Percentiles rank a stretch among this genome's conserved stretches.
These are phyloP conservation scores for Dryas integrifolia DNA, from an alignment of 331 rosid genomes.

Conservation along the genomic window DNA sequence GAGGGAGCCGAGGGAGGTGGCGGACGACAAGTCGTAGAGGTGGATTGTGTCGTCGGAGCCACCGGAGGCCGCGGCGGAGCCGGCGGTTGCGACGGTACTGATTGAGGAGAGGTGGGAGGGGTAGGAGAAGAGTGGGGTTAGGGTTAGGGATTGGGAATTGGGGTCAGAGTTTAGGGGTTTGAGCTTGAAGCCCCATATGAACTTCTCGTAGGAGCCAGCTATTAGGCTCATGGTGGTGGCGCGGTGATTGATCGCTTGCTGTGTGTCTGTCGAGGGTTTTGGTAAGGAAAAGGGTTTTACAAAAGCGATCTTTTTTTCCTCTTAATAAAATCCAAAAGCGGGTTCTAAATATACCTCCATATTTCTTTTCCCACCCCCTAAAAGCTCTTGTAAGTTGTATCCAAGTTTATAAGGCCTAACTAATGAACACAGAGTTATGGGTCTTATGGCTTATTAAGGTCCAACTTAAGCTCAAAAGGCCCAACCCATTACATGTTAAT, in stretches of 20 bases:
- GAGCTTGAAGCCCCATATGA: constrained; percentile 88
- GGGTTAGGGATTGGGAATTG: constrained; percentile 39
- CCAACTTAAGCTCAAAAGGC: neutral
- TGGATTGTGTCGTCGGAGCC: constrained; percentile 86
- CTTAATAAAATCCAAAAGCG: too few relatives aligned
- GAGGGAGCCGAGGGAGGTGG: constrained; percentile 84
- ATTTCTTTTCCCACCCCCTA: too few relatives aligned
- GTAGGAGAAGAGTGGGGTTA: constrained; percentile 72
- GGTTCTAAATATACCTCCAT: too few relatives aligned
- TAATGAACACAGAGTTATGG: neutral
- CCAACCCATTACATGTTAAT: neutral
- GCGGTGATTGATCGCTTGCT: neutral
- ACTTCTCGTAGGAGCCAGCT: constrained; percentile 85
- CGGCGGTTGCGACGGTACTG: constrained; percentile 64
- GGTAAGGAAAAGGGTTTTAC: constrained; percentile 8
- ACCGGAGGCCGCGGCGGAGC: constrained; percentile 82
- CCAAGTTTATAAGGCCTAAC: too few relatives aligned
- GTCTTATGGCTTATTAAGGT: neutral
- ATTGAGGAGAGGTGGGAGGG: constrained; percentile 80
- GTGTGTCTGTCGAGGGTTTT: neutral
- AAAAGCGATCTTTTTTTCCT: too few relatives aligned
- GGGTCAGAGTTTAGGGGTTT: constrained; percentile 24
- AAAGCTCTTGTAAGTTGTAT: too few relatives aligned
- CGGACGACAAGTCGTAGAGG: constrained; percentile 58
- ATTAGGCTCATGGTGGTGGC: constrained; percentile 51